Base-by-base conservation (phyloP, 2,329 filamentous ascomycete species). In the Furcasterigmium furcatum region DNA sequence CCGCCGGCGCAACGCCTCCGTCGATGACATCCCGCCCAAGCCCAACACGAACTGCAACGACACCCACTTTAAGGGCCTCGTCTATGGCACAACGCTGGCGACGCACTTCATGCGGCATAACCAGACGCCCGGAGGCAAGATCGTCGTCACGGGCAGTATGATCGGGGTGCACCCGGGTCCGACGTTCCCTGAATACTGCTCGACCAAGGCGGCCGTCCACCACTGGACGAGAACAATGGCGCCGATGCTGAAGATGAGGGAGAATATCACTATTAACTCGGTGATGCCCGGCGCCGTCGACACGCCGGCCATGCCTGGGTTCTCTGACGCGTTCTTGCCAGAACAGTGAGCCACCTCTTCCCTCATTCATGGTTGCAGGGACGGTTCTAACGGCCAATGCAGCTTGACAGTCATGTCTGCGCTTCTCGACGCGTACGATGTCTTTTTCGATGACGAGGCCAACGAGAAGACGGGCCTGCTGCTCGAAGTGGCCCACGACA, bases 71-170 rank as follows among this genome's bases (percentile, higher is more conserved):
- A 77, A 77, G 54, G 71, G 70, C 5, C 68, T 79, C 2, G 55
- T 78, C 0, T 76, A 77, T 44, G 72, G 73, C 4, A 70, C 66
- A 2, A 65, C 68, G 44, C 61, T 78, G 9, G 71, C 75, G 1
- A 71, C 68, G 12, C 73, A 78, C 51, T 78, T 75, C 55, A 77
- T 78, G 74, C 64, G 73, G 9, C 67, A 74, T 46, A 78, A 77
- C 45, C 51, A 58, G 3, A 58, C 55, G 0, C 64, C 65, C 0
- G 70, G 69, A 2, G 72, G 72, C 2, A 66, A 63, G 45, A 72
- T 76, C 42, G 58, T 74, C 13, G 62, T 66, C 4, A 76, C 72
- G 1, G 63, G 64, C 3, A 72, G 67, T 47, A 66, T 70, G 47
- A 65, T 67, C 2, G 68, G 60, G 1, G 51, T 76, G 2, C 68